Evolutionary conservation across 2,329 filamentous ascomycete genomes (phyloP), one percentile per base, ranked within the genome.

Genomic region (Scolecobasidium constrictum): DNA sequence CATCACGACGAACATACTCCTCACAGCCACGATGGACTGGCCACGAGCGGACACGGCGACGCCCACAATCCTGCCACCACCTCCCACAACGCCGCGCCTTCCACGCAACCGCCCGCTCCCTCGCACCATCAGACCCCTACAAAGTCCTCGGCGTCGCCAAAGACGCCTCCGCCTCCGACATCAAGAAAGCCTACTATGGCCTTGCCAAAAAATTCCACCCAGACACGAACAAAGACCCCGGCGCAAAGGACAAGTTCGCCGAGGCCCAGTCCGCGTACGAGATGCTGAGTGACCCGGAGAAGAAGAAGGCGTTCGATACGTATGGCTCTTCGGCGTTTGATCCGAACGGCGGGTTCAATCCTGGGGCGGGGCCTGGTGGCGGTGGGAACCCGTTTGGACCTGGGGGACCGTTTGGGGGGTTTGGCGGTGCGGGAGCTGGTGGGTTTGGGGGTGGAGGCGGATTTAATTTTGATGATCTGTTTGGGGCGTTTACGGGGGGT

Each of bases 141-240:
- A 76, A 78, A 50, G 75, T 84, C 3, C 78, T 98, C 20, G 92
- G 92, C 12, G 86, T 98, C 21, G 71, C 71, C 55, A 94, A 90
- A 61, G 73, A 65, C 48, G 86, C 92, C n/a, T 80, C 85, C 1
- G 68, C 86, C 3, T 70, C 78, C 46, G 90, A 96, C 26, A 96
- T 98, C 60, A 98, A 98, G 62, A 96, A 95, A 63, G 88, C 92
- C 3, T 98, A 98, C 69, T 98, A 98, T 60, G 86, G 88, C 40
- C 71, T 96, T 46, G 92, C 92, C 16, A 98, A 98, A 65, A 98
- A 96, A 58, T 98, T 78, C 60, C 92, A 98, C 56, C 92, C 92
- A 6, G 92, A 98, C 60, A 96, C 92, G 26, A 98, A 96, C 71
- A 96, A 96, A 62, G 92, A 96, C 53, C 63, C 85, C 3, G 74